Evolutionary conservation across 2,329 filamentous ascomycete species (phyloP).

Genomic region (Xylaria sp.): DNA sequence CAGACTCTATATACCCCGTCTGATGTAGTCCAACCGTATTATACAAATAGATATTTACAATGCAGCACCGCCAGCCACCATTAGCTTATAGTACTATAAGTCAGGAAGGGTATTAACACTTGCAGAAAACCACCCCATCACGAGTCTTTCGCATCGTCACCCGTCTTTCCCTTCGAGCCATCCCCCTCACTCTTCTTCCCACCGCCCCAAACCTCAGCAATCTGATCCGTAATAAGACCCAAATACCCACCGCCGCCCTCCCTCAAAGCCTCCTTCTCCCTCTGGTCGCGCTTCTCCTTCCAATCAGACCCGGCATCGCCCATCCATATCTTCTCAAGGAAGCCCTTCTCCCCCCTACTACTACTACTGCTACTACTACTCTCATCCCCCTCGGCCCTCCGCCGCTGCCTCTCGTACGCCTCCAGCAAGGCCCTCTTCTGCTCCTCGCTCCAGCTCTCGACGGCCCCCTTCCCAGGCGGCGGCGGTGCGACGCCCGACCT

Average conservation of each 20-base stretch:
- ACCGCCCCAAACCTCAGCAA: conserved; percentile 61
- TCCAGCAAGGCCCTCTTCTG: conserved; percentile 30
- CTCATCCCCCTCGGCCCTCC: conserved; percentile 13
- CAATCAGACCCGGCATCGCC: conserved; percentile 66
- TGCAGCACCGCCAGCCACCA: not conserved
- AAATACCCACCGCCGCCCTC: conserved; percentile 65
- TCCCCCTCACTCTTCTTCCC: conserved; percentile 46
- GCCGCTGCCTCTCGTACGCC: conserved; percentile 26
- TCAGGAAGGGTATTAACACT: too few relatives aligned
- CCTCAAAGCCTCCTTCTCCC: conserved; percentile 63
- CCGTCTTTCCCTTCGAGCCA: conserved; percentile 46
- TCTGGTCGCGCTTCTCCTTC: conserved; percentile 61
- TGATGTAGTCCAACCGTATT: conserved; percentile 19
- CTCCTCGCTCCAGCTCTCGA: conserved; percentile 39
- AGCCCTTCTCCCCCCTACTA: conserved; percentile 38
- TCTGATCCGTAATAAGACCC: conserved; percentile 66
- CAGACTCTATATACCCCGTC: conserved; percentile 13
- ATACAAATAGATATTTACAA: conserved; percentile 30
- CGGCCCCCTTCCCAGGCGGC: too few relatives aligned
- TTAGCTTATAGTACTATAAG: too few relatives aligned
- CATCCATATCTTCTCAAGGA: conserved; percentile 66
- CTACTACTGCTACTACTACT: conserved; percentile 21
- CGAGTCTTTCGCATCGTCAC: conserved; percentile 39
- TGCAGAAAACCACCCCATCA: conserved; percentile 41
- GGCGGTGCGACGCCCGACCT: conserved; percentile 35